These are phyloP conservation scores for Paramyrothecium roridum DNA, from an alignment of 2,329 filamentous ascomycete genomes.

Conservation along the genomic window DNA sequence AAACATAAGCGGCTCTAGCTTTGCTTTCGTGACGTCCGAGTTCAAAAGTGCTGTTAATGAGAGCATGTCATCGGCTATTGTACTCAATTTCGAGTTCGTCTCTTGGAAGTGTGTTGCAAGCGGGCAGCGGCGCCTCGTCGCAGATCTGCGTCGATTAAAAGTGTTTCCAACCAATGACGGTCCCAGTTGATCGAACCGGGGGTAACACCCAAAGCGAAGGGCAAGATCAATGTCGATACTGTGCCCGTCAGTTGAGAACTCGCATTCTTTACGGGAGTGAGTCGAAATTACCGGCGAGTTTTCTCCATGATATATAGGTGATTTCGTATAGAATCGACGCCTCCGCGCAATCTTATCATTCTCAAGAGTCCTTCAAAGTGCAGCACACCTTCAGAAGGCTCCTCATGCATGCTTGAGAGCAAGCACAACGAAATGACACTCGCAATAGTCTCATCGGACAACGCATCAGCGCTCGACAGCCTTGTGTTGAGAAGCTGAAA, in stretches of 20 bases:
- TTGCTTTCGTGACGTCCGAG: neutral
- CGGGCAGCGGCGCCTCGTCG: neutral
- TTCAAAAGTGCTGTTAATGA: neutral
- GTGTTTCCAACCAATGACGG: neutral
- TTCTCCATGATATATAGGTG: conserved; percentile 6
- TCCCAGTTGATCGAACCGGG: neutral
- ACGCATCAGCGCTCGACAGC: conserved; percentile 15
- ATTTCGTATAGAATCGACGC: conserved; percentile 13
- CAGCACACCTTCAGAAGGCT: conserved; percentile 16
- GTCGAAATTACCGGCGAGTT: conserved; percentile 3
- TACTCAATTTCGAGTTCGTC: neutral
- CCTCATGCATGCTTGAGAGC: conserved; percentile 18
- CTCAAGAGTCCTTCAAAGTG: conserved; percentile 24
- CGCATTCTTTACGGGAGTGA: neutral
- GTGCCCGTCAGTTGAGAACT: neutral
- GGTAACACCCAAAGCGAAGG: conserved; percentile 1
- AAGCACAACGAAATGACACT: conserved; percentile 19
- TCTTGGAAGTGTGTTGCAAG: neutral
- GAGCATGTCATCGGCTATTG: neutral
- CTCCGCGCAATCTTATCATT: conserved; percentile 26
- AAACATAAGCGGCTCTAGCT: neutral
- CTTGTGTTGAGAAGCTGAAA: conserved; percentile 23
- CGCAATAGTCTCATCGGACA: conserved; percentile 22
- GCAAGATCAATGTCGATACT: conserved; percentile 9
- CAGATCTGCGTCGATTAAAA: neutral